These are phyloP conservation scores for Picea sitchensis DNA, from an alignment of 75 land plant genomes.

Conservation along the genomic window DNA sequence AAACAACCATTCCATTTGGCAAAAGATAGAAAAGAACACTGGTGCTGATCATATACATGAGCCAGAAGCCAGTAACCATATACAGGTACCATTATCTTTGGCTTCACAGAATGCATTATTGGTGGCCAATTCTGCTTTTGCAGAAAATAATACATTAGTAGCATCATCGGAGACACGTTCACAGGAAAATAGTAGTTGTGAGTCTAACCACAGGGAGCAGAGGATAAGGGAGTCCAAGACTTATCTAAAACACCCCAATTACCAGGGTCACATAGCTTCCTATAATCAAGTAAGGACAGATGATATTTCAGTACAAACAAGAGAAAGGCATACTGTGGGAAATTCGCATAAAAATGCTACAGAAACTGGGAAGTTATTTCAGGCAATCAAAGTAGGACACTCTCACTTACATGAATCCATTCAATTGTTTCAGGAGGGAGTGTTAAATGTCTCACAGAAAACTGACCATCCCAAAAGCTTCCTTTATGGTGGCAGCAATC, in stretches of 20 bases:
- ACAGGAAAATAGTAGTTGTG: neutral
- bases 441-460: neutral
- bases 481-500: neutral
- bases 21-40: constrained; percentile 32
- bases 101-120: neutral
- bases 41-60: neutral
- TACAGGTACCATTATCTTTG: neutral
- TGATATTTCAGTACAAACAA: neutral
- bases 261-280: neutral
- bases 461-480: neutral
- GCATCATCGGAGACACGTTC: neutral
- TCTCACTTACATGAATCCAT: neutral
- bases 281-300: neutral
- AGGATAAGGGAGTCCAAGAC: neutral
- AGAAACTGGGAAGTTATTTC: neutral
- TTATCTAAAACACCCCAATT: neutral
- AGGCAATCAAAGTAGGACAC: neutral
- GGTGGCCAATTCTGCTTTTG: neutral
- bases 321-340: neutral
- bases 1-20: constrained; percentile 29
- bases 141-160: neutral
- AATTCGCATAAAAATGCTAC: neutral
- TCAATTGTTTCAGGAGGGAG: neutral
- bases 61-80: neutral
- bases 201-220: neutral